These are phyloP conservation scores for Singerocomus inundabilis DNA, from an alignment of 1,284 basidiomycete species.

Conservation along the genomic window DNA sequence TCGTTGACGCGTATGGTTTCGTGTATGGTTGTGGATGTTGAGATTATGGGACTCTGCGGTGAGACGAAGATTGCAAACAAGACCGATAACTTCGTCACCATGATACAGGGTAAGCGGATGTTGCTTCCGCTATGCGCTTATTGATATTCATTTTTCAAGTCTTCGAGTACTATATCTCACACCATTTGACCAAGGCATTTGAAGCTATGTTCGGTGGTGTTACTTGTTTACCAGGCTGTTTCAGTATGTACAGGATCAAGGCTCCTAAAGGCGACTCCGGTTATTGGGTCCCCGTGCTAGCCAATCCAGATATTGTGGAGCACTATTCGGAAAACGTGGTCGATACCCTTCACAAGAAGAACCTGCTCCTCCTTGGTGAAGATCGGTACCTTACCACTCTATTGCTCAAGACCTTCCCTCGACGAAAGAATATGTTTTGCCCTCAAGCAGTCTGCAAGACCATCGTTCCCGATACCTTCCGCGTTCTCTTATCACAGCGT, in stretches of 20 bases:
- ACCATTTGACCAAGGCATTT: slow-evolving; percentile 98
- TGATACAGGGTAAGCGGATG: slow-evolving; percentile 82
- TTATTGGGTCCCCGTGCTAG: slow-evolving; percentile 98
- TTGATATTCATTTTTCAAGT: slow-evolving; percentile 47
- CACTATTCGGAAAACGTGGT: slow-evolving; percentile 99
- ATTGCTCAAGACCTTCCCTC: slow-evolving; percentile 97
- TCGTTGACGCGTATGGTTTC: slow-evolving; percentile 90
- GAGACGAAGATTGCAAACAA: slow-evolving; percentile 99
- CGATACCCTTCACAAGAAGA: slow-evolving; percentile 99
- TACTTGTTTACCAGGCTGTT: slow-evolving; percentile 98
- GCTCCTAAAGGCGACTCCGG: slow-evolving; percentile 90
- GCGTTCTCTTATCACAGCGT: slow-evolving; percentile 91
- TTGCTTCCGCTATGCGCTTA: not conserved
- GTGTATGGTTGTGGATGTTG: slow-evolving; percentile 92
- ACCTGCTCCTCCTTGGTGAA: slow-evolving; percentile 94
- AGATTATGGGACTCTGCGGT: slow-evolving; percentile 99
- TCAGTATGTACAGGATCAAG: slow-evolving; percentile 99
- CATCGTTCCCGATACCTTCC: slow-evolving; percentile 94
- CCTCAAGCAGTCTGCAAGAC: slow-evolving; percentile 99
- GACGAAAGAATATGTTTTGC: slow-evolving; percentile 98
- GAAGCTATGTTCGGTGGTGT: slow-evolving; percentile 99
- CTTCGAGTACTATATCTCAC: slow-evolving; percentile 99
- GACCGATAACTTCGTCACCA: slow-evolving; percentile 95
- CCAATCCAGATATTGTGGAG: slow-evolving; percentile 95
- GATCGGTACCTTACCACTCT: slow-evolving; percentile 98